phyloP scores from a whole-genome alignment of 2,329 filamentous ascomycete genomes.

The Colletotrichum sojae region DNA sequence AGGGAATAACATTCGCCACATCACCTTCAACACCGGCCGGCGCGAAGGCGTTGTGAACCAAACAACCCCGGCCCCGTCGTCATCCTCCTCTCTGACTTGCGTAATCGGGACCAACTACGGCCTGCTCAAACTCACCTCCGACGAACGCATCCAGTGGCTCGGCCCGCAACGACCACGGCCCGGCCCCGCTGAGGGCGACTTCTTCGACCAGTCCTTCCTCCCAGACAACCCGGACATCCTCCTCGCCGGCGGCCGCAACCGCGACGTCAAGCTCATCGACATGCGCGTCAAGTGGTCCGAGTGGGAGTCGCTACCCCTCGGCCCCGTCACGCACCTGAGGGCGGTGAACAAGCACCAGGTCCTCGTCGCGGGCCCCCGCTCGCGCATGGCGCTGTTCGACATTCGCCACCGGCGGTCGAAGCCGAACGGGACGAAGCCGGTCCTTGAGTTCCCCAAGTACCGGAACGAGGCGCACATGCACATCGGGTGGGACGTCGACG shows the following conservation, averaged over 20 bases:
- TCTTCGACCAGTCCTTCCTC: slow-evolving; percentile 66
- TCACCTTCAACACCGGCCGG: slow-evolving; percentile 47
- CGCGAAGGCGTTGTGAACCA: slow-evolving; percentile 54
- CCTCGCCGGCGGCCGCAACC: slow-evolving; percentile 66
- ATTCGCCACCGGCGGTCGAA: slow-evolving; percentile 57
- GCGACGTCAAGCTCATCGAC: slow-evolving; percentile 62
- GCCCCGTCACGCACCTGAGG: slow-evolving; percentile 64
- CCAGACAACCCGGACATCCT: slow-evolving; percentile 59
- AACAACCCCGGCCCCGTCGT: slow-evolving; percentile 58
- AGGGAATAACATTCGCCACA: slow-evolving; percentile 52
- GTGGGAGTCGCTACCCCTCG: slow-evolving; percentile 54
- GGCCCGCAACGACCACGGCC: slow-evolving; percentile 45
- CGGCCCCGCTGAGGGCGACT: slow-evolving; percentile 48
- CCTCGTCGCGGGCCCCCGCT: slow-evolving; percentile 65
- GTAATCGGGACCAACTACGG: slow-evolving; percentile 64
- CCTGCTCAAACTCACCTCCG: slow-evolving; percentile 55
- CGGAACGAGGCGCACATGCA: slow-evolving; percentile 63
- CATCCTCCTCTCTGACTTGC: slow-evolving; percentile 57
- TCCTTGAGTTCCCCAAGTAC: slow-evolving; percentile 66
- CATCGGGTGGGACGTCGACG: slow-evolving; percentile 67
- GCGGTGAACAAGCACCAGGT: slow-evolving; percentile 65
- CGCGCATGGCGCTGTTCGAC: slow-evolving; percentile 70
- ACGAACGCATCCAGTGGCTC: slow-evolving; percentile 53
- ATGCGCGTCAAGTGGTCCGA: slow-evolving; percentile 53
- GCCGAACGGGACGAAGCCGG: slow-evolving; percentile 50